Evolutionary conservation across 129 eudicot species (phyloP).

Genomic region (Daucus carota): DH1_v3.0 NC_030387.2:5099001-5099500

Average conservation of each 20-base stretch:
- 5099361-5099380: not conserved
- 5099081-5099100: conserved; percentile 26
- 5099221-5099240: conserved; percentile 35
- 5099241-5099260: conserved; percentile 10
- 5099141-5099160: conserved; percentile 24
- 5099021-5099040: conserved; percentile 69
- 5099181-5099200: conserved; percentile 31
- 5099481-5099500: conserved; percentile 35
- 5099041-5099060: conserved; percentile 19
- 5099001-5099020: conserved; percentile 27
- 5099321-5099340: conserved; percentile 14
- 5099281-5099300: conserved; percentile 28
- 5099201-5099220: conserved; percentile 75
- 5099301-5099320: not conserved
- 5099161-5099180: conserved; percentile 22
- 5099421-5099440: conserved; percentile 79
- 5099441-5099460: conserved; percentile 55
- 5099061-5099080: conserved; percentile 28
- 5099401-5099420: conserved; percentile 30
- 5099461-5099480: conserved; percentile 47
- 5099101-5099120: conserved; percentile 19
- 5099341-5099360: conserved; percentile 14
- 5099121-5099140: conserved; percentile 19
- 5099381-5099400: conserved; percentile 45
- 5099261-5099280: conserved; percentile 29